phyloP scores from a whole-genome alignment of 805 yeast genomes.

The Candida coquimbonensis region DNA sequence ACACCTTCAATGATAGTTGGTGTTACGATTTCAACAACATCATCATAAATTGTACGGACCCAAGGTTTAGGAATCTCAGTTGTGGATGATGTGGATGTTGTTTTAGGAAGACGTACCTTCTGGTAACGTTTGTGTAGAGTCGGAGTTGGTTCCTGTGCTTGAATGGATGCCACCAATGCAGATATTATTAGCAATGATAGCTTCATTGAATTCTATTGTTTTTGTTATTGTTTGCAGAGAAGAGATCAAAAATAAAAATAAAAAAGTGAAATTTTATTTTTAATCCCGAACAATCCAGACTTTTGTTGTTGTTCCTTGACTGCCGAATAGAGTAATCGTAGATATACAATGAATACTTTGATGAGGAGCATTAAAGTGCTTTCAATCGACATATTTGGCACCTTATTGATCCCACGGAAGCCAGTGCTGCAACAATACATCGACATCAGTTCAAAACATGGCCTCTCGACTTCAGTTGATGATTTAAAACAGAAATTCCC shows the following conservation, averaged over 20 bases:
- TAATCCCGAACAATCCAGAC: neutral
- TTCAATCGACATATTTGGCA: slow-evolving; percentile 65
- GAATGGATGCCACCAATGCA: no score
- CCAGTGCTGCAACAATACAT: slow-evolving; percentile 52
- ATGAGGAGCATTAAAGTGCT: slow-evolving; percentile 36
- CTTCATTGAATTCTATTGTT: no score
- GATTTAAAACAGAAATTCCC: slow-evolving; percentile 25
- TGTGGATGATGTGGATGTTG: slow-evolving; percentile 28
- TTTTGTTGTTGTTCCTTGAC: neutral
- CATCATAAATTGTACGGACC: slow-evolving; percentile 61
- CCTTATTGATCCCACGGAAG: slow-evolving; percentile 49
- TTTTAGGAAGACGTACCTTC: slow-evolving; percentile 24
- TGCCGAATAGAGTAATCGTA: neutral
- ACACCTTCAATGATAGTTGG: slow-evolving; percentile 58
- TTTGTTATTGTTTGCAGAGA: neutral
- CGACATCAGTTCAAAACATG: slow-evolving; percentile 39
- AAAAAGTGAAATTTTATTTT: neutral
- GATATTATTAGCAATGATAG: no score
- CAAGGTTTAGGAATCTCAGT: slow-evolving; percentile 51
- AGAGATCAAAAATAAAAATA: neutral
- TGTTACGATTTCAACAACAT: slow-evolving; percentile 56
- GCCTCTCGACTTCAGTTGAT: slow-evolving; percentile 27
- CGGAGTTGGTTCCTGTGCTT: neutral
- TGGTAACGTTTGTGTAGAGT: slow-evolving; percentile 21
- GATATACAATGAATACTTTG: neutral